phyloP scores from a whole-genome alignment of 768 basidiomycete genomes.

The Mycena maculata region DNA sequence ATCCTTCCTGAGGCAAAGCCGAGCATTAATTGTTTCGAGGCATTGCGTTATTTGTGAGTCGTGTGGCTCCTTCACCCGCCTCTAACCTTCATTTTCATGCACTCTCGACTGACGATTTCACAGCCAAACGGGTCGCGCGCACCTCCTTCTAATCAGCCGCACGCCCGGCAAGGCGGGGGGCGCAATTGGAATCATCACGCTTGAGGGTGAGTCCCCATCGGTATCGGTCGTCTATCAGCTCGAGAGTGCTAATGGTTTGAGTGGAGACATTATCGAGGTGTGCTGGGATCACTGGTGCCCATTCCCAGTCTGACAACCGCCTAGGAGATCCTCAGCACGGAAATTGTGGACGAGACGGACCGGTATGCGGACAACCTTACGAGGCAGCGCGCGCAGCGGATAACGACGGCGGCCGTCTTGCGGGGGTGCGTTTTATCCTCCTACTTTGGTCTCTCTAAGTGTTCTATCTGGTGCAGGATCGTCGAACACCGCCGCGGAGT shows the following conservation, averaged over 20 bases:
- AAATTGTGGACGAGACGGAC: slow-evolving; percentile 96
- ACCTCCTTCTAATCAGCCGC: slow-evolving; percentile 85
- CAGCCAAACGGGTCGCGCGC: slow-evolving; percentile 94
- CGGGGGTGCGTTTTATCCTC: slow-evolving; percentile 63
- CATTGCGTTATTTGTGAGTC: slow-evolving; percentile 88
- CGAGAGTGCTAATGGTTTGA: not conserved
- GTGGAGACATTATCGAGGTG: slow-evolving; percentile 83
- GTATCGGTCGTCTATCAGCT: not conserved
- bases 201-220: slow-evolving; percentile 68
- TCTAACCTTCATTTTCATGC: too few relatives aligned
- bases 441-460: not conserved
- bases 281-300: not conserved
- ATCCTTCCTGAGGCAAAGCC: too few relatives aligned
- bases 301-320: not conserved
- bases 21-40: slow-evolving; percentile 80
- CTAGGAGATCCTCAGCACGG: slow-evolving; percentile 94
- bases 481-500: slow-evolving; percentile 61
- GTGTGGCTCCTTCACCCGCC: too few relatives aligned
- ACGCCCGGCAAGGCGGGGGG: slow-evolving; percentile 88
- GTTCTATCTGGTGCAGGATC: slow-evolving; percentile 49
- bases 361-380: slow-evolving; percentile 88
- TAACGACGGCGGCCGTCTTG: slow-evolving; percentile 83
- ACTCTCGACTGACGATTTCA: too few relatives aligned
- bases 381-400: slow-evolving; percentile 77
- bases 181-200: slow-evolving; percentile 90